Evolutionary conservation across 2,329 filamentous ascomycete species (phyloP).

Genomic region (Colletotrichum coccodes): DNA sequence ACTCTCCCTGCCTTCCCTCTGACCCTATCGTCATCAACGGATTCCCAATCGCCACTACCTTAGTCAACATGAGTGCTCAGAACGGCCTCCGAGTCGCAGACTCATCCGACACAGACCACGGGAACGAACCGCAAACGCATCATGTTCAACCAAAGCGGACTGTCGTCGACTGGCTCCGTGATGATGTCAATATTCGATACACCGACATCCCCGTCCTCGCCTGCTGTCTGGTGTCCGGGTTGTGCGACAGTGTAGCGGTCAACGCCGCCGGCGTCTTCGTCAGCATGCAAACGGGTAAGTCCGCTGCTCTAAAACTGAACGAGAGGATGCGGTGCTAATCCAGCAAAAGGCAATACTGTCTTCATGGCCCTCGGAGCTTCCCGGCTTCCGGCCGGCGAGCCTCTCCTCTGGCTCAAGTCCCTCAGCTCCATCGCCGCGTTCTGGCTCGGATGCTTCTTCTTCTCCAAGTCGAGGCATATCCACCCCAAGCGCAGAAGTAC

Average conservation of each 20-base stretch:
- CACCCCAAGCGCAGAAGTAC: conserved; percentile 51
- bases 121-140: conserved; percentile 1
- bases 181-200: conserved; percentile 32
- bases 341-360: conserved; percentile 64
- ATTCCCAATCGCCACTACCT: neutral
- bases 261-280: conserved; percentile 51
- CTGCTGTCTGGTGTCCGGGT: conserved; percentile 49
- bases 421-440: conserved; percentile 64
- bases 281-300: conserved; percentile 49
- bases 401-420: conserved; percentile 63
- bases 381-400: conserved; percentile 58
- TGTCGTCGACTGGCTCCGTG: conserved; percentile 29
- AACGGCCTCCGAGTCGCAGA: conserved; percentile 22
- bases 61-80: conserved; percentile 16
- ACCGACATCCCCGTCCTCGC: conserved; percentile 50
- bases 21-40: neutral
- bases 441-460: conserved; percentile 61
- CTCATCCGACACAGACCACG: conserved; percentile 23
- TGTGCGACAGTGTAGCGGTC: conserved; percentile 53
- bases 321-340: neutral
- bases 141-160: conserved; percentile 2
- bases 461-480: conserved; percentile 48
- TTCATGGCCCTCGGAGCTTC: conserved; percentile 70
- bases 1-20: neutral
- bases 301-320: neutral